A percentile compares a stretch with the other conserved stretches of the same genome.
Evolutionary conservation across 352 stramenopile genomes (phyloP).

Genomic region (Halophytophthora polymorphica): DNA sequence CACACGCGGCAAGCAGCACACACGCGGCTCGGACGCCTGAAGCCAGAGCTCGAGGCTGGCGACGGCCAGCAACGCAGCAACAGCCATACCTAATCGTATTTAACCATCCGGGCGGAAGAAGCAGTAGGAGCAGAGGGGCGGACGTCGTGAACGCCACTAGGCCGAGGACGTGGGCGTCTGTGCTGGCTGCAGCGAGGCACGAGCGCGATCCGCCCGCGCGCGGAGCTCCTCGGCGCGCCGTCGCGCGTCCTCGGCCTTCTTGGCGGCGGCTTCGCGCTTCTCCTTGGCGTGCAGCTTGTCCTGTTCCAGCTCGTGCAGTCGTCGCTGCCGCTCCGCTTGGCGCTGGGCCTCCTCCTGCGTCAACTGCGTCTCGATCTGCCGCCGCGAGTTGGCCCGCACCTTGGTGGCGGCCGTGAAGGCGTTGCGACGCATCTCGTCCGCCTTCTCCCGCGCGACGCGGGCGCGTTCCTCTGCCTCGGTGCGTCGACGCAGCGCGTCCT

Average conservation of each 20-base stretch:
- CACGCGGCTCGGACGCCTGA: too few species aligned
- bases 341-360: conserved; percentile 56
- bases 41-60: too few species aligned
- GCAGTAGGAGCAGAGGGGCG: background rate
- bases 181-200: conserved; percentile 23
- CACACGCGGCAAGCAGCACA: too few species aligned
- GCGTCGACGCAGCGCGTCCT: conserved; percentile 59
- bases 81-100: background rate
- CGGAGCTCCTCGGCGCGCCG: conserved; percentile 57
- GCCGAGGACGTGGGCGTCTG: conserved; percentile 17
- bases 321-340: conserved; percentile 32
- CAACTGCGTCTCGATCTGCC: conserved; percentile 66
- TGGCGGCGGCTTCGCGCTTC: conserved; percentile 41
- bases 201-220: conserved; percentile 48
- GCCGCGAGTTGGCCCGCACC: conserved; percentile 58
- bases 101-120: too few species aligned
- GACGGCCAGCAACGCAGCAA: background rate
- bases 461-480: conserved; percentile 68
- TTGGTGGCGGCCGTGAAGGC: conserved; percentile 67
- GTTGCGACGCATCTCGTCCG: conserved; percentile 56
- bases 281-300: conserved; percentile 41
- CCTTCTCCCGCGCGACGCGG: conserved; percentile 48
- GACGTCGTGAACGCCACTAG: background rate
- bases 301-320: conserved; percentile 48
- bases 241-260: conserved; percentile 50